Percentiles rank a stretch among this genome's conserved stretches.
These are phyloP conservation scores for Cupressus sempervirens DNA, from an alignment of 75 land plant species.

Conservation along the genomic window DNA sequence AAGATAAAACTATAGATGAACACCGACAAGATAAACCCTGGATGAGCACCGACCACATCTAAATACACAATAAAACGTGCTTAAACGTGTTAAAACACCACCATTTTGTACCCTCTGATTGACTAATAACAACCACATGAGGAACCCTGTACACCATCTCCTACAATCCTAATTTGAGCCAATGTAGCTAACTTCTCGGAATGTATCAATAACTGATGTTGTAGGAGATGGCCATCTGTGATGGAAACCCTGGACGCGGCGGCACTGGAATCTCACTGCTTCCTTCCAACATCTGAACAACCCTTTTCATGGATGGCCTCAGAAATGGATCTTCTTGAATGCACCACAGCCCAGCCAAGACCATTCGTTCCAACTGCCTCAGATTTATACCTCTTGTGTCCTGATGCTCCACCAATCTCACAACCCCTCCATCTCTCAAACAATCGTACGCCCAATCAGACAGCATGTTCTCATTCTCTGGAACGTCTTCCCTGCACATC, in stretches of 20 bases:
- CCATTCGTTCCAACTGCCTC: constrained; percentile 17
- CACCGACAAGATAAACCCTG: too few species aligned
- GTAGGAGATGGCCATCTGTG: too few species aligned
- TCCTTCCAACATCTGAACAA: constrained; percentile 61
- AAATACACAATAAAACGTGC: too few species aligned
- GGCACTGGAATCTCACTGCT: constrained; percentile 32
- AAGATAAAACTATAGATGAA: too few species aligned
- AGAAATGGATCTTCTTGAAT: constrained; percentile 42
- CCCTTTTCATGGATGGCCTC: constrained; percentile 54
- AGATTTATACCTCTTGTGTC: constrained; percentile 17
- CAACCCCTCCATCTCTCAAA: constrained; percentile 14
- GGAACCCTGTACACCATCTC: too few species aligned
- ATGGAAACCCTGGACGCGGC: constrained; percentile 11
- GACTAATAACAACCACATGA: too few species aligned
- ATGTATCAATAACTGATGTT: too few species aligned
- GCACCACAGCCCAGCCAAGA: constrained; percentile 53
- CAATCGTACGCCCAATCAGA: constrained; percentile 41
- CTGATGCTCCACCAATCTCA: constrained; percentile 26
- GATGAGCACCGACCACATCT: too few species aligned
- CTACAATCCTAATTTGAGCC: too few species aligned
- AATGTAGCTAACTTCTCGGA: too few species aligned
- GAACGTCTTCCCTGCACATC: constrained; percentile 9
- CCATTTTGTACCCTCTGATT: too few species aligned
- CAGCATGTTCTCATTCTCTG: constrained; percentile 13
- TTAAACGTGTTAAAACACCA: too few species aligned